Conservation (phyloP, 1,284 basidiomycete genomes). For the Xanthoconium separans region DNA sequence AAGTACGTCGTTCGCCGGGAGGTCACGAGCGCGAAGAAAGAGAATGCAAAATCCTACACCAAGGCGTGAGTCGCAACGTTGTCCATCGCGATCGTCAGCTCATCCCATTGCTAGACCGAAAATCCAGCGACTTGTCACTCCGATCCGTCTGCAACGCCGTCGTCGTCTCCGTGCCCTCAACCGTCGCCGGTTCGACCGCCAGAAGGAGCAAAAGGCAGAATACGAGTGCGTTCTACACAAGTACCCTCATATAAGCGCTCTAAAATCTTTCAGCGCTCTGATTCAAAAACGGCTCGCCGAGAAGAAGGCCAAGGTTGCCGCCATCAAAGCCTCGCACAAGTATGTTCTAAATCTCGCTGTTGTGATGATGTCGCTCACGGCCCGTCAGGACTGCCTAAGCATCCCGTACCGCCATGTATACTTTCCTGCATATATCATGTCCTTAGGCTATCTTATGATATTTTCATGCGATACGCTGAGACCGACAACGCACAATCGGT, state of each 20-base stretch:
- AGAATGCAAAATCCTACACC: conserved; percentile 92
- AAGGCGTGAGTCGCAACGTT: conserved; percentile 76
- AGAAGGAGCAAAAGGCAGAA: conserved; percentile 95
- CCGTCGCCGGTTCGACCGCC: conserved; percentile 84
- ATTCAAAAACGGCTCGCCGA: conserved; percentile 90
- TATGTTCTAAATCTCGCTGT: conserved; percentile 19
- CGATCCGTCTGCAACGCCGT: conserved; percentile 93
- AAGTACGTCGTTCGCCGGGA: conserved; percentile 95
- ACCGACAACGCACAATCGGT: no score
- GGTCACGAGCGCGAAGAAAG: conserved; percentile 89
- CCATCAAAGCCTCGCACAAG: conserved; percentile 77
- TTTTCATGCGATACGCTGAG: conserved; percentile 4
- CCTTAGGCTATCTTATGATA: conserved; percentile 22
- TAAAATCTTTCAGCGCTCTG: conserved; percentile 49
- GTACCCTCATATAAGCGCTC: neutral
- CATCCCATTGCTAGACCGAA: conserved; percentile 56
- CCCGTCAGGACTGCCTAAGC: conserved; percentile 22
- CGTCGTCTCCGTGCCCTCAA: conserved; percentile 91
- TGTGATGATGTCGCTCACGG: neutral
- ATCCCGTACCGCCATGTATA: conserved; percentile 16
- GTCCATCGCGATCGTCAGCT: neutral
- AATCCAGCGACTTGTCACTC: conserved; percentile 92
- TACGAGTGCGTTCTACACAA: conserved; percentile 61
- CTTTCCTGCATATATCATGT: conserved; percentile 21
- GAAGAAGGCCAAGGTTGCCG: conserved; percentile 86